Evolutionary conservation across 371 early-diverging fungal genomes (phyloP).

Genomic region (Mortierella sp.): DNA sequence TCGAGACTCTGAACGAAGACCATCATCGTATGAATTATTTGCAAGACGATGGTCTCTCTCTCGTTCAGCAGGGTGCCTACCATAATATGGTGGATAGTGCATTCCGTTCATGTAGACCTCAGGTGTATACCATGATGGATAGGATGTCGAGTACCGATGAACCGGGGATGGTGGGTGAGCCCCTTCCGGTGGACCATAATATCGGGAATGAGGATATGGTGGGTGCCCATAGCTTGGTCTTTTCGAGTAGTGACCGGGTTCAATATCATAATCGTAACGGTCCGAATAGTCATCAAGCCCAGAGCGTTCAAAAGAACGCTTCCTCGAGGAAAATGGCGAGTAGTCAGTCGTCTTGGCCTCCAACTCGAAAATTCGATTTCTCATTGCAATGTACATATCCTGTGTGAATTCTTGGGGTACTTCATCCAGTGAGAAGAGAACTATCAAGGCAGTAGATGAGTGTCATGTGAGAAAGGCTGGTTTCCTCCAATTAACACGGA

Average conservation of each 20-base stretch:
- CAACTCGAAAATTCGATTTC: conserved; percentile 51
- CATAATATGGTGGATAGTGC: conserved; percentile 6
- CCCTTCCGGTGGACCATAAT: neutral
- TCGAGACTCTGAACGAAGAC: conserved; percentile 14
- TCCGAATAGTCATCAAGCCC: conserved; percentile 26
- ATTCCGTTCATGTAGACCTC: conserved; percentile 31
- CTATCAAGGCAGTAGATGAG: conserved; percentile 9
- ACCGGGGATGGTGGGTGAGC: conserved; percentile 5
- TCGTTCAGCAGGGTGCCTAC: conserved; percentile 9
- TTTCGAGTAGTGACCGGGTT: conserved; percentile 24
- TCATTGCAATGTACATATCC: conserved; percentile 54
- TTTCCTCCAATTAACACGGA: too few relatives aligned
- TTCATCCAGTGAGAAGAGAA: conserved; percentile 47
- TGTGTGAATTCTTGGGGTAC: conserved; percentile 42
- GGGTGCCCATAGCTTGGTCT: conserved; percentile 15
- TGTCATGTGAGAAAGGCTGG: too few relatives aligned
- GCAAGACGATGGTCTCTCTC: conserved; percentile 2
- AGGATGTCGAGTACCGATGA: conserved; percentile 32
- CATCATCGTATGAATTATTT: conserved; percentile 1
- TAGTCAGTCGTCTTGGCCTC: conserved; percentile 46
- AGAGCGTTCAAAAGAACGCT: conserved; percentile 33
- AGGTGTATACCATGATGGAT: conserved; percentile 52
- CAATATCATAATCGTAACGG: conserved; percentile 7
- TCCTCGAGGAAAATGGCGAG: conserved; percentile 44
- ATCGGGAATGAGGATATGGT: neutral